Base-by-base conservation (phyloP, 176 grass and related monocot genomes). In the Themeda triandra region DNA sequence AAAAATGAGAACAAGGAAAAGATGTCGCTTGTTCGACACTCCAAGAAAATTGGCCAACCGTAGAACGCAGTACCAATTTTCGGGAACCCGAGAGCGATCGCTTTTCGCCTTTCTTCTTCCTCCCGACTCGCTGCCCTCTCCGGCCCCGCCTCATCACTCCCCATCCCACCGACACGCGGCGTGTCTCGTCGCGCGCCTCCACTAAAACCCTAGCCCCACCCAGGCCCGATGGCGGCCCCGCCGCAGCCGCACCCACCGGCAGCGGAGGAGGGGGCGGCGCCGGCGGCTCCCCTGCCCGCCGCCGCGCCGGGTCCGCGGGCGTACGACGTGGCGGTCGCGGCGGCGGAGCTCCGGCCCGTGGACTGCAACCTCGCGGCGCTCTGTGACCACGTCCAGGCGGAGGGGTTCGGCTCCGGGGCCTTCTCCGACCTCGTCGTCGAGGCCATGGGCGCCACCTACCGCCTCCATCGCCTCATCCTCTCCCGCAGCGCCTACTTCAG, bases 401-500 rank as follows among this genome's bases (percentile, higher is more conserved):
- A 99, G 75, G 93, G 96, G 0, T 99, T 99, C 48, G 85, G 89
- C 19, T 83, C 91, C 31, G 96, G 93, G 19, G 88, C 93, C 19
- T 99, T 99, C 77, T 99, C 91, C 33, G 96, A 99, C 53, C 93
- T 99, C 32, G 83, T 91, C 63, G 89, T 99, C 18, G 80, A 99
- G 89, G 96, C 93, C 71, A 94, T 94, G 96, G 96, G 91, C 54
- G 83, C 85, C 77, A 94, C 89, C 70, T 99, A 99, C 84, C 80
- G 69, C 25, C 96, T 96, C 83, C 93, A 99, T 31, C 96, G 96
- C 40, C 87, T 99, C 77, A 99, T 99, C 84, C 92, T 99, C 37
- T 99, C 96, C 23, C 93, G 96, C 46, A 96, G 96, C 83, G 75
- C 96, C 69, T 99, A 99, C 90, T 99, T 99, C 91, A 90, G 96